A percentile compares a stretch with the other conserved stretches of the same genome.
These are phyloP conservation scores for Trametes gibbosa DNA, from an alignment of 768 basidiomycete genomes.

Conservation along the genomic window DNA sequence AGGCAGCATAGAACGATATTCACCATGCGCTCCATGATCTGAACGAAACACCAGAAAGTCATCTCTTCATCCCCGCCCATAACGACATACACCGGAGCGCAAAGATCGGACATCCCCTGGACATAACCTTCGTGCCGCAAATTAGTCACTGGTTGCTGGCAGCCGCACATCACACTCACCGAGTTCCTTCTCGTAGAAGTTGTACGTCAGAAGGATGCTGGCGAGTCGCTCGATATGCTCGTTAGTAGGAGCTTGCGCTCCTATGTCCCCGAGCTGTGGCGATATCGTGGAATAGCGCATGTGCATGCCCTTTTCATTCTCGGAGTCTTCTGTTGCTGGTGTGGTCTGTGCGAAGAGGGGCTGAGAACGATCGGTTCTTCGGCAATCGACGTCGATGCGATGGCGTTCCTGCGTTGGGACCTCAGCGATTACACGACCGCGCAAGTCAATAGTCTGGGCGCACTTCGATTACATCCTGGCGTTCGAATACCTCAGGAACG, in stretches of 20 bases:
- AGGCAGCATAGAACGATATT: constrained; percentile 24
- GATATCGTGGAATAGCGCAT: constrained; percentile 71
- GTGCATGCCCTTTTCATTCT: constrained; percentile 55
- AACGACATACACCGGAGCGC: constrained; percentile 90
- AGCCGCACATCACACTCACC: constrained; percentile 46
- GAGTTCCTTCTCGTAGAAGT: constrained; percentile 83
- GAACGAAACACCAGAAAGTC: constrained; percentile 96
- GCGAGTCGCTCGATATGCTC: constrained; percentile 90
- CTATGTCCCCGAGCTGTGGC: constrained; percentile 67
- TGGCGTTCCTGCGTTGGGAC: constrained; percentile 68
- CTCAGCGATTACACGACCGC: not conserved
- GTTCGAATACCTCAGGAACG: constrained; percentile 76
- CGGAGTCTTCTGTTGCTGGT: constrained; percentile 42
- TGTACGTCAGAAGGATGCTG: constrained; percentile 85
- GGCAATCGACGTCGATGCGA: constrained; percentile 94
- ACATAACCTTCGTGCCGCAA: constrained; percentile 70
- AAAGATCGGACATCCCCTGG: constrained; percentile 98
- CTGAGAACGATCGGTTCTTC: constrained; percentile 93
- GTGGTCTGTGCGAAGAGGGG: constrained; percentile 66
- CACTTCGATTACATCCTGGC: constrained; percentile 80
- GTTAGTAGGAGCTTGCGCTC: constrained; percentile 86
- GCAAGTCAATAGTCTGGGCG: constrained; percentile 20
- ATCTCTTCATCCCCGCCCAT: constrained; percentile 85
- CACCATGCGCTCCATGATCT: constrained; percentile 95
- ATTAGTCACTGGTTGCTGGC: constrained; percentile 17